These are phyloP conservation scores for Fraxinus sp. DNA, from an alignment of 305 asterid genomes.

Conservation along the genomic window DNA sequence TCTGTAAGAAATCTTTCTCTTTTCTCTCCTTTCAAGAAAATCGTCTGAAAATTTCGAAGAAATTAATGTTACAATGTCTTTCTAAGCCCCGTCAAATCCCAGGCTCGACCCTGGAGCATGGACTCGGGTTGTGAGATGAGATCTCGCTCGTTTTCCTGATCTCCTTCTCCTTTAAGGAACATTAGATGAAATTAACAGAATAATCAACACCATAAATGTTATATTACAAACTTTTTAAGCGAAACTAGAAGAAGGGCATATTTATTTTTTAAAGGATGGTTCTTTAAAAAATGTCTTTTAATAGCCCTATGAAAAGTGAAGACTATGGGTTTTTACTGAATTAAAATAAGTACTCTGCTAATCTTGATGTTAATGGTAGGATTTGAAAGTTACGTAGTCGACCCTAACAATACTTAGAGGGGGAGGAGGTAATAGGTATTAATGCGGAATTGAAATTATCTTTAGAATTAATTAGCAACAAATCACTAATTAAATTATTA, in stretches of 20 bases:
- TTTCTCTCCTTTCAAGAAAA: background rate
- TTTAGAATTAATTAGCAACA: too few relatives aligned
- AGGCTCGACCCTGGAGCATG: background rate
- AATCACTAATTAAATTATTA: too few relatives aligned
- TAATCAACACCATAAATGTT: background rate
- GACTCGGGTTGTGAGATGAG: background rate
- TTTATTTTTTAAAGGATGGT: background rate
- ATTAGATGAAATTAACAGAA: background rate
- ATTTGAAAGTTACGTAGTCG: too few relatives aligned
- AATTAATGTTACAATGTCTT: background rate
- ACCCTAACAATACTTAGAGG: too few relatives aligned
- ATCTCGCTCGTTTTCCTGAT: background rate
- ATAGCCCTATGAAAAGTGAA: background rate
- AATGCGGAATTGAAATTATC: too few relatives aligned
- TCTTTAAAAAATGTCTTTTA: background rate
- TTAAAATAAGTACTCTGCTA: background rate
- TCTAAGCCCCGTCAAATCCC: background rate
- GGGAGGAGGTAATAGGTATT: too few relatives aligned
- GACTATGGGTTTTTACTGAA: background rate
- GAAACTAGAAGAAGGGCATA: background rate
- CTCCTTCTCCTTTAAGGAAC: background rate
- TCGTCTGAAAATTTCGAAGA: background rate
- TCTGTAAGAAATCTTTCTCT: slow-evolving; percentile 45
- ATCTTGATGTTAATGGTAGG: background rate
- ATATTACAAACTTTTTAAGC: background rate